Evolutionary conservation across 1,284 basidiomycete genomes (phyloP).

Genomic region (Trichosporon ovoides): DNA sequence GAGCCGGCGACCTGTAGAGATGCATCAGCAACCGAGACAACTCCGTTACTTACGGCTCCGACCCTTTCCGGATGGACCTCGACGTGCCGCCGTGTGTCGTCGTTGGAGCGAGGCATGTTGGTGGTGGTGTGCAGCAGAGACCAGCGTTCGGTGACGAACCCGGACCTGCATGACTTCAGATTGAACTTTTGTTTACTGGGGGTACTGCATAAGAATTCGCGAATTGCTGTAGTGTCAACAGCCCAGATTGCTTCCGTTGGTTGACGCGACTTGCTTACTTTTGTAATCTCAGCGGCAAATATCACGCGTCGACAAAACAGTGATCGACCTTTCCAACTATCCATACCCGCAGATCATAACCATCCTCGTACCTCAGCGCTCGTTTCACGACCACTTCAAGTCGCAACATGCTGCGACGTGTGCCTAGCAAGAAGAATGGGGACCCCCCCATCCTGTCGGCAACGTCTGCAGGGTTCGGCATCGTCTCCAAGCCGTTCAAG

Average conservation of each 20-base stretch:
- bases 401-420: conserved; percentile 32
- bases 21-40: not conserved
- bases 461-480: conserved; percentile 44
- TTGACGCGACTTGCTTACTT: conserved; percentile 22
- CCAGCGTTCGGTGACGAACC: not conserved
- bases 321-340: not conserved
- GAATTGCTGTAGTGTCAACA: not conserved
- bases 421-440: conserved; percentile 25
- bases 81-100: conserved; percentile 54
- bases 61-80: conserved; percentile 66
- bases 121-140: conserved; percentile 2
- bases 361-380: not conserved
- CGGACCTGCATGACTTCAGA: not conserved
- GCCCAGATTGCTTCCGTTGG: conserved; percentile 21
- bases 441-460: conserved; percentile 37
- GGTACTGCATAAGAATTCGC: not conserved
- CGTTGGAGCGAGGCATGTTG: conserved; percentile 25
- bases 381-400: not conserved
- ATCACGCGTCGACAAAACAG: not conserved
- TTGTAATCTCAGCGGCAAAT: not conserved
- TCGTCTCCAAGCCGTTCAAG: conserved; percentile 65
- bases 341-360: not conserved
- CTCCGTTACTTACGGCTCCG: conserved; percentile 48
- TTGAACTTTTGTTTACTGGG: conserved; percentile 16
- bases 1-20: conserved; percentile 17